These are phyloP conservation scores for Taxillus chinensis DNA, from an alignment of 164 flowering plant genomes.

Conservation along the genomic window DNA sequence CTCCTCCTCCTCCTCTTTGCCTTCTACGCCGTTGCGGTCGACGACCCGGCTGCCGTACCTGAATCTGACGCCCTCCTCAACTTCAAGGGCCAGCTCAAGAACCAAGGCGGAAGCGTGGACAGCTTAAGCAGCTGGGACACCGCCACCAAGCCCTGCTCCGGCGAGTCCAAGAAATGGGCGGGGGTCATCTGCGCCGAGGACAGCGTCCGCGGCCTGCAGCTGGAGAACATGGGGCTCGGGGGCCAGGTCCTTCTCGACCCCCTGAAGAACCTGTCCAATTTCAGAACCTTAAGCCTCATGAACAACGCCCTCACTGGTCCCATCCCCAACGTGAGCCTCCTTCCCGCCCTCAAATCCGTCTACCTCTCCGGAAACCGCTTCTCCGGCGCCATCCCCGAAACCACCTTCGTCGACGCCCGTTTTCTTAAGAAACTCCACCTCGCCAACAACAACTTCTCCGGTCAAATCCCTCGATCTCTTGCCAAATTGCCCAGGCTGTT, in stretches of 20 bases:
- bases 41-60: no score
- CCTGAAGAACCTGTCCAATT: slow-evolving; percentile 7
- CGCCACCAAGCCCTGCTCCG: slow-evolving; percentile 11
- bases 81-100: slow-evolving; percentile 19
- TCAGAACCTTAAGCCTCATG: slow-evolving; percentile 19
- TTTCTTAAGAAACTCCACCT: slow-evolving; percentile 34
- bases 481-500: slow-evolving; percentile 19
- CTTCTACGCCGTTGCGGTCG: no score
- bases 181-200: slow-evolving; percentile 28
- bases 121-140: slow-evolving; percentile 22
- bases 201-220: slow-evolving; percentile 22
- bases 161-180: slow-evolving; percentile 16
- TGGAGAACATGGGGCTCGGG: slow-evolving; percentile 26
- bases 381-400: slow-evolving; percentile 22
- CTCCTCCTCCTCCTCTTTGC: no score
- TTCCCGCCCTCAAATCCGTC: slow-evolving; percentile 20
- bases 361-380: slow-evolving; percentile 36
- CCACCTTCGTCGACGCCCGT: slow-evolving; percentile 25
- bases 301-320: not conserved
- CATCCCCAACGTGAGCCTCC: slow-evolving; percentile 20
- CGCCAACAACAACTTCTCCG: slow-evolving; percentile 27
- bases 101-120: not conserved
- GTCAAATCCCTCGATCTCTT: slow-evolving; percentile 35
- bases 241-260: slow-evolving; percentile 20
- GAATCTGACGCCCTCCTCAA: slow-evolving; percentile 15